phyloP scores from a whole-genome alignment of 2,329 filamentous ascomycete genomes.

The Penicillium aurantiogriseum region DNA sequence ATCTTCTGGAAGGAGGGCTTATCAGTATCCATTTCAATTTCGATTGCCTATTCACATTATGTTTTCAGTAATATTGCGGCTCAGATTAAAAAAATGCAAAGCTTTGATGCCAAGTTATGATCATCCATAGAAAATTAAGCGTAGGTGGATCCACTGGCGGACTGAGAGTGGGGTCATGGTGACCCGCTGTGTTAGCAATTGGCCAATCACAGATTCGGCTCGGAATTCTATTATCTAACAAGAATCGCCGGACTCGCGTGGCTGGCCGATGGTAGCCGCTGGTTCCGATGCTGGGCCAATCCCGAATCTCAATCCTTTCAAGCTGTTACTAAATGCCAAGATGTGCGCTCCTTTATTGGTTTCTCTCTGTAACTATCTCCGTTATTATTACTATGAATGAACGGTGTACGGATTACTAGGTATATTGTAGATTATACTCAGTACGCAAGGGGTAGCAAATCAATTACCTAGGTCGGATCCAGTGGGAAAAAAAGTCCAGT shows the following conservation, averaged over 20 bases:
- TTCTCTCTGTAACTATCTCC: background rate
- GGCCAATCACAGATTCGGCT: conserved; percentile 11
- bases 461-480: background rate
- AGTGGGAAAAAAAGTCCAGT: background rate
- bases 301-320: conserved; percentile 1
- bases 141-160: conserved; percentile 13
- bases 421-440: background rate
- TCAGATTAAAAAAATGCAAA: background rate
- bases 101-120: conserved; percentile 10
- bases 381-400: background rate
- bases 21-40: conserved; percentile 8
- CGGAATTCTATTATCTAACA: conserved; percentile 19
- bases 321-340: conserved; percentile 13
- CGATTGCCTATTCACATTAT: conserved; percentile 17
- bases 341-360: background rate
- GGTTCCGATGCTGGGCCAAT: background rate
- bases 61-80: background rate
- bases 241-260: conserved; percentile 13
- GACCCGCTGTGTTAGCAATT: background rate
- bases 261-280: conserved; percentile 18
- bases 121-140: conserved; percentile 18
- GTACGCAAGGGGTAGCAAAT: background rate
- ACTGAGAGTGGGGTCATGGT: background rate
- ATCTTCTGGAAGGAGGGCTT: conserved; percentile 12
- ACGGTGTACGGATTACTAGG: background rate